Evolutionary conservation across 1,284 basidiomycete species (phyloP).

Genomic region (Hypsizygus ulmarius): DNA sequence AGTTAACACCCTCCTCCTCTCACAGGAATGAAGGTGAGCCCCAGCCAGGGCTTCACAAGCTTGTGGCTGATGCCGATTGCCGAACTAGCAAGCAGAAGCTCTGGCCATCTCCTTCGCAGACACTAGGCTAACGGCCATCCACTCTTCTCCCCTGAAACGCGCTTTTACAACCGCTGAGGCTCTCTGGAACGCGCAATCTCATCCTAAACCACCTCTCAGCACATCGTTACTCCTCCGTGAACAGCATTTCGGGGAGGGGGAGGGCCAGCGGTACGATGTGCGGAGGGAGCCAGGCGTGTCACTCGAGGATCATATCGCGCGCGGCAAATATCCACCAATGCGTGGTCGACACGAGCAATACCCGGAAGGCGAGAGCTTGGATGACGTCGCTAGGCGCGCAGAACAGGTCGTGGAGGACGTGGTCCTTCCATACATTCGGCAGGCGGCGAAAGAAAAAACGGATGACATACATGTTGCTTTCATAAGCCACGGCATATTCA

Average conservation of each 20-base stretch:
- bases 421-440: constrained; percentile 57
- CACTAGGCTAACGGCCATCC: constrained; percentile 63
- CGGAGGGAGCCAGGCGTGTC: constrained; percentile 33
- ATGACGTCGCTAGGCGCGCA: constrained; percentile 67
- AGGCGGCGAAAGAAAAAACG: constrained; percentile 37
- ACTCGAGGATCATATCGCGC: constrained; percentile 49
- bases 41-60: neutral
- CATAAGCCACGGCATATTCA: constrained; percentile 80
- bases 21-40: constrained; percentile 69
- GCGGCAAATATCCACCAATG: constrained; percentile 51
- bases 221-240: constrained; percentile 56
- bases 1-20: constrained; percentile 3
- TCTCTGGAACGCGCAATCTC: constrained; percentile 41
- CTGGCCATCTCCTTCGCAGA: constrained; percentile 63
- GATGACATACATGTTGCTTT: constrained; percentile 58
- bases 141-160: constrained; percentile 79
- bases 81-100: constrained; percentile 75
- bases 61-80: neutral
- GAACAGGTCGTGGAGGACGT: constrained; percentile 55
- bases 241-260: constrained; percentile 72
- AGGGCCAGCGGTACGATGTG: constrained; percentile 55
- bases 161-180: constrained; percentile 71
- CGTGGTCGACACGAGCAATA: constrained; percentile 54
- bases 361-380: constrained; percentile 69
- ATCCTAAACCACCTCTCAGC: constrained; percentile 52